phyloP scores from a whole-genome alignment of 2,329 filamentous ascomycete genomes.

The Botrytis medusae region DNA sequence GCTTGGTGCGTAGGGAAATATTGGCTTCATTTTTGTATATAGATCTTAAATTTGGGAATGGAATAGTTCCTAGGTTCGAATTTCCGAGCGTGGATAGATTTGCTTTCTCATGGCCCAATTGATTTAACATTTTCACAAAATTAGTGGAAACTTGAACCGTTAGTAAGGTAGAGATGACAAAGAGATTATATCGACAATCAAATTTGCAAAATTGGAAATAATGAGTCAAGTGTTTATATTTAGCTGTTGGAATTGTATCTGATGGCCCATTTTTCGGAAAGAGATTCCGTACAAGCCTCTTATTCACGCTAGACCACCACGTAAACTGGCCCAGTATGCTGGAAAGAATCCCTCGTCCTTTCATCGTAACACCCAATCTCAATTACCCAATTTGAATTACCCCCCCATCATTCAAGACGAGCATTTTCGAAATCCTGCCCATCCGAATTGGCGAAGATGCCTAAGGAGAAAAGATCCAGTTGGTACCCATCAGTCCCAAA shows the following conservation, averaged over 20 bases:
- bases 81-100: neutral
- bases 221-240: neutral
- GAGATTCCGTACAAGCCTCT: neutral
- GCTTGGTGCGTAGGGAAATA: too few species aligned
- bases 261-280: neutral
- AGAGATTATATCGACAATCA: neutral
- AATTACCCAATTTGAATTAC: too few species aligned
- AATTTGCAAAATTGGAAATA: neutral
- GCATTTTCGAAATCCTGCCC: neutral
- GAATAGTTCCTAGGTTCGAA: neutral
- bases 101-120: neutral
- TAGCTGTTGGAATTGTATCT: neutral
- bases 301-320: neutral
- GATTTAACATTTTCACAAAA: neutral
- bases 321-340: neutral
- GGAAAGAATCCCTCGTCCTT: neutral
- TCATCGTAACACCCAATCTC: neutral
- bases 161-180: neutral
- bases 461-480: neutral
- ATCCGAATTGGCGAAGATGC: neutral
- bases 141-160: too few species aligned
- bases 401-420: neutral
- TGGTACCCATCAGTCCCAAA: neutral
- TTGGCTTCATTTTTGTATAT: neutral
- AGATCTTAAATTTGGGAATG: neutral